Base-by-base conservation (phyloP, 441 rosid genomes). In the Pelargonium citronellum region DNA sequence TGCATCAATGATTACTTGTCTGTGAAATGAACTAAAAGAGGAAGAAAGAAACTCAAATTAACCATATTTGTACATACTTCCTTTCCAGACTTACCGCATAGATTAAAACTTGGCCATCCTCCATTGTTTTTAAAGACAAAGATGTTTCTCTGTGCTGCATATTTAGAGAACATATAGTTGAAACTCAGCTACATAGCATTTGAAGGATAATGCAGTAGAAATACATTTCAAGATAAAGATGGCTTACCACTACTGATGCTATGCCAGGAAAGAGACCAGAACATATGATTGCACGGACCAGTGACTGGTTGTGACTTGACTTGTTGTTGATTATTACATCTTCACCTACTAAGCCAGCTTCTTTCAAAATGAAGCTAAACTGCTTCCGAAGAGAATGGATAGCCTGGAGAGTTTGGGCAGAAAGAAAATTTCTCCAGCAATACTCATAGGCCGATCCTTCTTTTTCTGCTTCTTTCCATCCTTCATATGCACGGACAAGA, bases 401-500 rank as follows among this genome's bases (percentile, higher is more conserved):
- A 20, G 98, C 98, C 78, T 95, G 98, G 79, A 95, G 87, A 27
- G 99, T 95, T 78, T 95, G 99, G 53, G 94, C 87, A 75, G 98
- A 95, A 62, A 95, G 85, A 76, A 95, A 95, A 84, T 95, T 95
- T 70, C 97, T 91, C 99, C 99, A 95, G 78, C 97, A 95, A 78
- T 88, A 95, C 81, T 95, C 99, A 71, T 95, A 95, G n/a, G 88
- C 88, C 0, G 96, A 87, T 72, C 96, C 98, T 85, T 95, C 98
- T 78, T 90, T 84, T 76, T 92, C 98, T 39, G 98, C 98, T 65
- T 84, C 94, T 86, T 92, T 95, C 98, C 99, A 92, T 67, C 99
- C 99, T 84, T 95, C 99, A 71, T 91, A 95, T 71, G 99, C 99
- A 66, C 98, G 99, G 12, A 95, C 99, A 20, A 95, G 94, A 55